phyloP scores from a whole-genome alignment of 805 yeast genomes.

The Zygotorulaspora sp. region DNA sequence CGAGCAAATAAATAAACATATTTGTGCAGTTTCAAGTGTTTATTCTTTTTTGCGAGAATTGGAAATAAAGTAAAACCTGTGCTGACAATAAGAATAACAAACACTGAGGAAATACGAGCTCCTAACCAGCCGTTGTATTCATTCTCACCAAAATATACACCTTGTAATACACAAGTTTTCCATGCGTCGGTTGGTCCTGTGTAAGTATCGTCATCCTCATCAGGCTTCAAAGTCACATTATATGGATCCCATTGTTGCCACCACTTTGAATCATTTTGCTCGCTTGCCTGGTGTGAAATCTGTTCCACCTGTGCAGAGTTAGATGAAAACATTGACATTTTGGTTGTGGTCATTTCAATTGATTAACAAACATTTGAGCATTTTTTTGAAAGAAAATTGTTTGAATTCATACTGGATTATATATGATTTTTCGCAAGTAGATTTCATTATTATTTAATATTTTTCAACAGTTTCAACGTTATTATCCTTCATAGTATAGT shows the following conservation, averaged over 20 bases:
- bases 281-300: no score
- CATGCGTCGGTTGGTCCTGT: constrained; percentile 30
- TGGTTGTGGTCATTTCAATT: no score
- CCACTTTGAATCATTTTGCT: no score
- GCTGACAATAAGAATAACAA: constrained; percentile 53
- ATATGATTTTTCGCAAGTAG: no score
- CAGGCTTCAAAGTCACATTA: constrained; percentile 31
- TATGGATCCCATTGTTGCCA: constrained; percentile 20
- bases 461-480: no score
- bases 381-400: no score
- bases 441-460: no score
- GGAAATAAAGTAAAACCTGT: constrained; percentile 45
- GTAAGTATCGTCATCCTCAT: constrained; percentile 28
- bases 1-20: constrained; percentile 25
- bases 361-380: no score
- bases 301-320: no score
- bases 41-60: constrained; percentile 38
- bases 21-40: constrained; percentile 42
- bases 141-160: constrained; percentile 39
- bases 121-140: constrained; percentile 44
- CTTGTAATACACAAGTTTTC: constrained; percentile 41
- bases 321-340: no score
- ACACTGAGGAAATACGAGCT: constrained; percentile 52
- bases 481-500: no score
- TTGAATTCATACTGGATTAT: no score